Conservation (phyloP, 1,139 yeast genomes). For the Hyphopichia buzzinii region DNA sequence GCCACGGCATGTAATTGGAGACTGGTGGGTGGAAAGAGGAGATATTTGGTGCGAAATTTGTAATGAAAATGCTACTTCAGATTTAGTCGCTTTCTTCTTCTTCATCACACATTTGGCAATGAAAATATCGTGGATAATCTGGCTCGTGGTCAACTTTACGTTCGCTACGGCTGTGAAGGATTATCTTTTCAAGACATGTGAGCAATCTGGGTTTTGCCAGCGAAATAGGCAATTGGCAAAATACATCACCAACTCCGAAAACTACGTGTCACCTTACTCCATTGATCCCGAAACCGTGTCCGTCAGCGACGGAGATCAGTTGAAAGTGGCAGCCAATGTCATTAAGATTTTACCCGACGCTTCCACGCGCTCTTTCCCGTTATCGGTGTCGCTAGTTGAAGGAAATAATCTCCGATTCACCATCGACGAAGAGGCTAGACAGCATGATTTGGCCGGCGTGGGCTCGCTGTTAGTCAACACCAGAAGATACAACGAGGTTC, state of each 20-base stretch:
- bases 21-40: too few relatives aligned
- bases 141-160: conserved; percentile 2
- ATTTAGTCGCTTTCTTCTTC: too few relatives aligned
- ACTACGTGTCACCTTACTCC: conserved; percentile 49
- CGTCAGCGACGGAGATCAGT: conserved; percentile 18
- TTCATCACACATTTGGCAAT: too few relatives aligned
- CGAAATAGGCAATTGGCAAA: conserved; percentile 74
- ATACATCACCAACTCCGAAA: conserved; percentile 20
- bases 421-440: conserved; percentile 58
- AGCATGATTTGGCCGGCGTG: conserved; percentile 1
- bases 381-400: conserved; percentile 53
- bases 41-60: too few relatives aligned
- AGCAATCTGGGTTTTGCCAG: conserved; percentile 79
- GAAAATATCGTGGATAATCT: not conserved
- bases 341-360: conserved; percentile 35
- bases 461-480: conserved; percentile 25
- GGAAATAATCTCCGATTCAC: conserved; percentile 57
- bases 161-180: conserved; percentile 53
- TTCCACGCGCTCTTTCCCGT: conserved; percentile 42
- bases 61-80: too few relatives aligned
- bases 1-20: too few relatives aligned
- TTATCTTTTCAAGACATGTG: conserved; percentile 76
- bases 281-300: conserved; percentile 44
- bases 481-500: conserved; percentile 59
- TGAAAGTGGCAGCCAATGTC: conserved; percentile 43